A percentile compares a stretch with the other conserved stretches of the same genome.
Conservation (phyloP, 164 flowering plant species). For the Vitis rupestris region DNA sequence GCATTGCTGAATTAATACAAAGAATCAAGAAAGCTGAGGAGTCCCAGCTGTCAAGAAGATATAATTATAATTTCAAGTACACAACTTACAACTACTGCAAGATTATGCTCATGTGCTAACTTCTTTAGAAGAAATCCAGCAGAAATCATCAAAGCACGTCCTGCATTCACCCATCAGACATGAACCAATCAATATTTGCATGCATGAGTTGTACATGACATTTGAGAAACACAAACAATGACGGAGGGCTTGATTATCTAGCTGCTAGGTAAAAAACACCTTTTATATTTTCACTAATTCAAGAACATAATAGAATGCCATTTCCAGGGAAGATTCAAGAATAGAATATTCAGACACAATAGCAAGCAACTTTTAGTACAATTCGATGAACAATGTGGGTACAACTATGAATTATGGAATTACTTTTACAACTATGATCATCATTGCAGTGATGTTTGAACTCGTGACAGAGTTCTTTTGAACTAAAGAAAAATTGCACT, state of each 20-base stretch:
- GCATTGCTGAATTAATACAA: background rate
- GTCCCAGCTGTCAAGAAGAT: background rate
- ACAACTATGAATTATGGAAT: background rate
- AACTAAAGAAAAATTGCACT: background rate
- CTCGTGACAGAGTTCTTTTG: background rate
- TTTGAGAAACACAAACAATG: background rate
- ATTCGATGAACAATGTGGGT: background rate
- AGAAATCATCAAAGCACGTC: constrained; percentile 75
- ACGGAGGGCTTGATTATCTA: background rate
- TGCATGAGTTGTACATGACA: background rate
- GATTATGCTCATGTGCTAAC: constrained; percentile 62
- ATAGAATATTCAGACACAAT: too few species aligned
- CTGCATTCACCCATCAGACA: constrained; percentile 31
- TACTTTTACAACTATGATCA: background rate
- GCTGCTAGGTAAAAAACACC: too few species aligned
- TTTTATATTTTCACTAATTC: too few species aligned
- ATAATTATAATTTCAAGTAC: background rate
- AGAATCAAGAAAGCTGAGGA: background rate
- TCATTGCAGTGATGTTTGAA: background rate
- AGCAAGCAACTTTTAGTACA: background rate
- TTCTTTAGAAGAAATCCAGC: constrained; percentile 70
- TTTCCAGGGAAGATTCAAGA: too few species aligned
- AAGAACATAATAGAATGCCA: too few species aligned
- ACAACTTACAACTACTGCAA: constrained; percentile 63
- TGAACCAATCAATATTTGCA: background rate